These are phyloP conservation scores for Cystobasidiaceae sp. DNA, from an alignment of 1,284 basidiomycete species.

Conservation along the genomic window DNA sequence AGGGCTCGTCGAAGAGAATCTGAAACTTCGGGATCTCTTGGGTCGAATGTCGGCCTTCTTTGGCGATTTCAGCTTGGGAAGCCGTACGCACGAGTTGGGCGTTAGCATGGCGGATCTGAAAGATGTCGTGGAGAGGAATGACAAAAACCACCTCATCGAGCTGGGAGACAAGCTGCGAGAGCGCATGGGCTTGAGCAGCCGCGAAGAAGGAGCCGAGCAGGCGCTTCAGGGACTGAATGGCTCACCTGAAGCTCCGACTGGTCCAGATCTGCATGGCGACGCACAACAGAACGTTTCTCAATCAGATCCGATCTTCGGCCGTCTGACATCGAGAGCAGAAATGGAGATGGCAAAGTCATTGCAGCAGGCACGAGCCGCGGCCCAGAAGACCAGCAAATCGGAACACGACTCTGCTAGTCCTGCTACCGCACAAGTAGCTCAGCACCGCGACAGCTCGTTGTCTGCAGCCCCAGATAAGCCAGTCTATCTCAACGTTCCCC, in stretches of 20 bases:
- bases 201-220: not conserved
- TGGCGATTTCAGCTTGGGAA: not conserved
- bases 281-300: not conserved
- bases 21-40: not conserved
- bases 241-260: not conserved
- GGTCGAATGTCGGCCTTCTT: not conserved
- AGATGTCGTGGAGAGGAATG: conserved; percentile 1
- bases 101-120: not conserved
- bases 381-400: not conserved
- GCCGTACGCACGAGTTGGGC: not conserved
- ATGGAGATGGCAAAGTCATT: not conserved
- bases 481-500: too few species aligned
- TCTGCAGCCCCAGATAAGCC: too few species aligned
- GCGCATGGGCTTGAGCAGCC: not conserved
- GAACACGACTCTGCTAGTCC: too few species aligned
- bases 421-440: too few species aligned
- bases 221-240: not conserved
- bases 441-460: too few species aligned
- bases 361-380: not conserved
- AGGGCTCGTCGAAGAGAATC: conserved; percentile 10
- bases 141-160: not conserved
- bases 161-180: not conserved
- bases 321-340: not conserved
- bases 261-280: not conserved
- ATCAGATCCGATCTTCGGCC: conserved; percentile 1